Conservation (phyloP, 495 filamentous ascomycete genomes). For the Trichoderma asperelloides region DNA sequence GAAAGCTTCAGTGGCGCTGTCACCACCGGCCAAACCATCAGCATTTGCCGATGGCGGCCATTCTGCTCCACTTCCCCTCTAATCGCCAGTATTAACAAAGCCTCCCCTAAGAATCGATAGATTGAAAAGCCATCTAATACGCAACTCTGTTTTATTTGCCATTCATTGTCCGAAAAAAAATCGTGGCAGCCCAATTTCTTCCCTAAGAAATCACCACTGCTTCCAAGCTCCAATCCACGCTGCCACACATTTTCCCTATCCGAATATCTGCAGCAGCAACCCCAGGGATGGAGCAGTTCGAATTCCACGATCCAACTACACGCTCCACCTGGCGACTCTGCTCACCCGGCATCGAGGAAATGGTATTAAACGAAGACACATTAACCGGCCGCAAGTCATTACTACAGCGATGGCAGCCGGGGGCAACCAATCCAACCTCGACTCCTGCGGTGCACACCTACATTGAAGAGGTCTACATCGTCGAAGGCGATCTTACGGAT, state of each 20-base stretch:
- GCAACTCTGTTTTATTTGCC: neutral
- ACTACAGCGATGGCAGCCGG: neutral
- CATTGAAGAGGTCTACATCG: conserved; percentile 1
- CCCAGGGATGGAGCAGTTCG: conserved; percentile 1
- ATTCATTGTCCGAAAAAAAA: too few species aligned
- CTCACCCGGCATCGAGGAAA: neutral
- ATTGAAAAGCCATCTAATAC: neutral
- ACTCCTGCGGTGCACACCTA: neutral
- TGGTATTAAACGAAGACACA: neutral
- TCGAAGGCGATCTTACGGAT: neutral
- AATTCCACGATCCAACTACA: neutral
- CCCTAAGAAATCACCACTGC: neutral
- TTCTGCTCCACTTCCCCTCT: neutral
- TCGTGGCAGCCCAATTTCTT: too few species aligned
- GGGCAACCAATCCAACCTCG: neutral
- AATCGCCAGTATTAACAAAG: neutral
- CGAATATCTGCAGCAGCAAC: neutral
- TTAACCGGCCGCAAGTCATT: neutral
- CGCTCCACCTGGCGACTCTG: neutral
- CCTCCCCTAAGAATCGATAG: too few species aligned
- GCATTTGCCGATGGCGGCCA: neutral
- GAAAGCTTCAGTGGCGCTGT: neutral
- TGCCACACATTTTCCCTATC: neutral
- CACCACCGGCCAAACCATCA: neutral
- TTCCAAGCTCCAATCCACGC: neutral